Percentiles rank a stretch among this genome's conserved stretches.
Conservation (phyloP, 83 land plant species). For the Thuja plicata region DNA sequence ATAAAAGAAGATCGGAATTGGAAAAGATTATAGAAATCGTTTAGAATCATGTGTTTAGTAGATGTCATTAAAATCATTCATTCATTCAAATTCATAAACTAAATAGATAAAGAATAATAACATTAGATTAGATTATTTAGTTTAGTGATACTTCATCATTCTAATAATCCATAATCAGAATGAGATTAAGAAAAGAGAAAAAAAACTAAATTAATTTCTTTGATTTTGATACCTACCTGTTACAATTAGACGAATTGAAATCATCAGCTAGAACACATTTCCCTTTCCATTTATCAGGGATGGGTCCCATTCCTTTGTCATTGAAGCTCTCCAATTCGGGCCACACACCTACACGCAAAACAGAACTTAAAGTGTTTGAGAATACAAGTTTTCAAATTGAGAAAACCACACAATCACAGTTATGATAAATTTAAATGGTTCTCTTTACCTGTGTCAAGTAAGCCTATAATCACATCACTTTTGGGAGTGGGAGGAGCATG, state of each 20-base stretch:
- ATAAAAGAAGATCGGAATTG: too few relatives aligned
- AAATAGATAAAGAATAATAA: too few relatives aligned
- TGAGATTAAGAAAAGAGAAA: too few relatives aligned
- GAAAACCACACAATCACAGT: not conserved
- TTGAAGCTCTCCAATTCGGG: slow-evolving; percentile 40
- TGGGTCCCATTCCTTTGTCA: slow-evolving; percentile 28
- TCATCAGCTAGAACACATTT: slow-evolving; percentile 18
- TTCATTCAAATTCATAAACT: too few relatives aligned
- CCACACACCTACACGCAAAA: slow-evolving; percentile 30
- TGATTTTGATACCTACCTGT: slow-evolving; percentile 7
- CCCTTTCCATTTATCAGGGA: slow-evolving; percentile 41
- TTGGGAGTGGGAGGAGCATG: not conserved
- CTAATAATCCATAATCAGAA: too few relatives aligned
- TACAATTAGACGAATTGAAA: slow-evolving; percentile 20
- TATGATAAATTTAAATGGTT: not conserved
- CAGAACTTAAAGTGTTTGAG: not conserved
- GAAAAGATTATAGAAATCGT: too few relatives aligned
- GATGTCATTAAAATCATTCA: too few relatives aligned
- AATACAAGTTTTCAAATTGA: not conserved
- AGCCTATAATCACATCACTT: slow-evolving; percentile 11
- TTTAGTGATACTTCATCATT: too few relatives aligned
- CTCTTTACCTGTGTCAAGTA: slow-evolving; percentile 11
- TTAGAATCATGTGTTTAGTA: too few relatives aligned
- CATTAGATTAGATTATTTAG: too few relatives aligned
- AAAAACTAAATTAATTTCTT: too few relatives aligned